Base-by-base conservation (phyloP, 139 green algal genomes). In the Chlamydomonas applanata region DNA sequence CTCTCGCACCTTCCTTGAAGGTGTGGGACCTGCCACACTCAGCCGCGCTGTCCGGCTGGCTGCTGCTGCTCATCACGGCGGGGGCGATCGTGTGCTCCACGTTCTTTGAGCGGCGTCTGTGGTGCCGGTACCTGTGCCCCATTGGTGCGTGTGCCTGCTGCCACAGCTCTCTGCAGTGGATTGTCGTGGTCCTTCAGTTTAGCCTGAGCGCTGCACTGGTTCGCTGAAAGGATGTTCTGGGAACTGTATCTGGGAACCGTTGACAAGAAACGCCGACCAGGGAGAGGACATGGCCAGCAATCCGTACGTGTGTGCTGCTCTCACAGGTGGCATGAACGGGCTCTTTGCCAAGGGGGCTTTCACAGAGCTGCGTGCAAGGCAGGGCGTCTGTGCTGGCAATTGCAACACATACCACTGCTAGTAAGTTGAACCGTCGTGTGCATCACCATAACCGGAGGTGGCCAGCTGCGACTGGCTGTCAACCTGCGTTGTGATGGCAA, bases 1-100 rank as follows among this genome's bases (percentile, higher is more conserved):
- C n/a, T 62, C 16, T 20, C 54, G 5, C 20, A 22, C 14, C 16
- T 11, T 5, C 54, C 19, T 62, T 25, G n/a, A 30, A 93, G 80
- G 83, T 94, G 61, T 96, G 91, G 91, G 89, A 93, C 71, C 85
- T 96, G 82, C 84, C 86, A 19, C 19, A 95, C 72, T 83, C 56
- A 4, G 91, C 91, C 1, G 59, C 66, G 29, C 88, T 96, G 27
- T 93, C 85, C 1, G 84, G 77, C 69, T 93, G 86, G 79, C 88
- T 96, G 73, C 89, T 96, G 63, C 80, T 96, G 35, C 71, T 96
- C 72, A 96, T 96, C 82, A 96, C 91, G 0, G 82, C 75, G 13
- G 91, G 91, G 0, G 91, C 91, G 4, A 82, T 96, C 69, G 67
- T 89, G 0, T 87, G 86, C 40, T 89, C 77, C 44, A 75, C 72